Base-by-base conservation (phyloP, 2,329 filamentous ascomycete species). In the Xylariaceae sp. region DNA sequence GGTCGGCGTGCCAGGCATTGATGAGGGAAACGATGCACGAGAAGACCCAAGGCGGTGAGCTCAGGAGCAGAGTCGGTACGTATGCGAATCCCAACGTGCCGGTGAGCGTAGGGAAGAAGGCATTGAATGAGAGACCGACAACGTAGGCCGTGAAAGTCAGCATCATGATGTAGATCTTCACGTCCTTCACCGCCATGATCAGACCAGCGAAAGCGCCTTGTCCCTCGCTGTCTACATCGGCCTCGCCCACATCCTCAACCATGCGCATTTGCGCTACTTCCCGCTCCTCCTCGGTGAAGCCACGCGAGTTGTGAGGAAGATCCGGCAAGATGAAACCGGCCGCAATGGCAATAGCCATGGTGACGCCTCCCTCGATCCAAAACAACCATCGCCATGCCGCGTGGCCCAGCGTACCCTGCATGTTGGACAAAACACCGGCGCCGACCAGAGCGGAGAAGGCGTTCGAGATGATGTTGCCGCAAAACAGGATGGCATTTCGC, bases 111-210 rank as follows among this genome's bases (percentile, higher is more conserved):
- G 73, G 73, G 59, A 79, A 79, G 59, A 78, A 81, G 31, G 74
- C 74, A 48, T 79, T 79, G 59, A 79, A 79, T 0, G 75, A 74
- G 30, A 70, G 58, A 3, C 78, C 78, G 4, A 81, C 68, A 7
- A 81, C 76, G 46, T 81, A 81, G 3, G 77, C 74, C 3, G 75
- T 78, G 43, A 81, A 75, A 1, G 76, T 78, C 6, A 82, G 41
- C 71, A 80, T 81, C 74, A 83, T 76, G 45, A 83, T 53, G 53
- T 81, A 83, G 47, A 81, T 78, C 65, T 82, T 83, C 48, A 64
- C 13, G 47, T 83, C 80, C 58, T 75, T 78, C 37, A 81, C 54
- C 0, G 78, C 76, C 71, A 83, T 76, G 39, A 73, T 64, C 22
- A 80, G 58, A 9, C 79, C 79, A 8, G 69, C 68, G 45, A 78